phyloP scores from a whole-genome alignment of 2,329 filamentous ascomycete species.

The Xylaria digitata region DNA sequence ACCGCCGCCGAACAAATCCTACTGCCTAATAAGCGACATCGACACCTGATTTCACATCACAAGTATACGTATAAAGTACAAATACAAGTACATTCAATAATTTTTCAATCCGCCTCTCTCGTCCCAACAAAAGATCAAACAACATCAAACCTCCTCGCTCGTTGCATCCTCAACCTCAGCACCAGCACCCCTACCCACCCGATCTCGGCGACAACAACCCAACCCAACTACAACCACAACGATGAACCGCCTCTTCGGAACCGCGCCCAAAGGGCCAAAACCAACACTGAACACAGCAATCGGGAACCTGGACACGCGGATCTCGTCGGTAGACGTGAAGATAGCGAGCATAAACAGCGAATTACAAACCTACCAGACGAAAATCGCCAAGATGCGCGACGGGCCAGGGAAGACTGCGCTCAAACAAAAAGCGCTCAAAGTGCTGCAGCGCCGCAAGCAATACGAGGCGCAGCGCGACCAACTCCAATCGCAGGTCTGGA shows the following conservation, averaged over 20 bases:
- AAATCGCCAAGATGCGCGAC: conserved; percentile 92
- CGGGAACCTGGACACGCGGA: conserved; percentile 75
- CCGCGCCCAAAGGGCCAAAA: conserved; percentile 87
- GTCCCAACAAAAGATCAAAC: too few relatives aligned
- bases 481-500: conserved; percentile 94
- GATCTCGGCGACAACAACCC: neutral
- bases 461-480: conserved; percentile 96
- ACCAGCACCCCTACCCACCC: neutral
- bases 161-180: neutral
- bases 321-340: conserved; percentile 86
- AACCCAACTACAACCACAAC: conserved; percentile 18
- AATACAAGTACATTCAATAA: too few relatives aligned
- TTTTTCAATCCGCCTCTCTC: neutral
- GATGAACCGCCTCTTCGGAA: conserved; percentile 97
- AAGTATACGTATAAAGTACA: too few relatives aligned
- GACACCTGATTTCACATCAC: neutral
- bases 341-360: conserved; percentile 92
- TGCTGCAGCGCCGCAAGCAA: conserved; percentile 91
- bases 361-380: conserved; percentile 86
- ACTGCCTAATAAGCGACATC: conserved; percentile 14
- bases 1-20: conserved; percentile 20
- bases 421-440: conserved; percentile 92
- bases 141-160: too few relatives aligned
- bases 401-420: conserved; percentile 93
- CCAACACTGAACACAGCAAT: conserved; percentile 81